phyloP scores from a whole-genome alignment of 768 basidiomycete genomes.

The Amyloporia xantha region DNA sequence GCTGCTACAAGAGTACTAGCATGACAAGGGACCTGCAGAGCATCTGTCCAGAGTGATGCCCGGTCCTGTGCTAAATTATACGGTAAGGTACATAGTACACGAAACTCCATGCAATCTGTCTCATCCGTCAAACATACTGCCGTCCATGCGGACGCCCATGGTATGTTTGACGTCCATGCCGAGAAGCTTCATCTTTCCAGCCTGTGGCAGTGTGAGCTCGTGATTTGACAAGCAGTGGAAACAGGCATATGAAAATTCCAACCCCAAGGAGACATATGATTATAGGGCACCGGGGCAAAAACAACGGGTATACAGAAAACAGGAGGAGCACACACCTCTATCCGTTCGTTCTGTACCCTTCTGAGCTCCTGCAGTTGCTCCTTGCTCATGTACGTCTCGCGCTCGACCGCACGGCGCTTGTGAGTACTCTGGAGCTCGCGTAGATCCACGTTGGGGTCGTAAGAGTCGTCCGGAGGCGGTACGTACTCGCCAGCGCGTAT shows the following conservation, averaged over 20 bases:
- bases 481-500: constrained; percentile 79
- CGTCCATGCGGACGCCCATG: constrained; percentile 86
- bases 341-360: constrained; percentile 77
- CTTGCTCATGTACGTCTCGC: constrained; percentile 68
- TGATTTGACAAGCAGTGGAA: background rate
- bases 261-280: background rate
- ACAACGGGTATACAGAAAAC: background rate
- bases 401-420: constrained; percentile 59
- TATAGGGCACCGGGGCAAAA: background rate
- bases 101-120: too few species aligned
- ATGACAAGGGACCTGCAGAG: too few species aligned
- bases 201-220: constrained; percentile 33
- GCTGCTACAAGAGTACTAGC: too few species aligned
- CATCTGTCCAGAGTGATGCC: too few species aligned
- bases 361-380: constrained; percentile 80
- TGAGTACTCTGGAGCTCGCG: constrained; percentile 65
- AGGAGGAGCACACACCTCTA: constrained; percentile 50
- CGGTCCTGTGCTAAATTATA: too few species aligned
- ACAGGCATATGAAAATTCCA: background rate
- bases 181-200: constrained; percentile 77
- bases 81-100: too few species aligned
- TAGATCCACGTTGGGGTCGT: constrained; percentile 83
- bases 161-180: constrained; percentile 84
- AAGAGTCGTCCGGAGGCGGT: constrained; percentile 62
- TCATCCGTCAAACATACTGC: constrained; percentile 48